Evolutionary conservation across 257 asterid genomes (phyloP).

Genomic region (Forsythia suspensa): DNA sequence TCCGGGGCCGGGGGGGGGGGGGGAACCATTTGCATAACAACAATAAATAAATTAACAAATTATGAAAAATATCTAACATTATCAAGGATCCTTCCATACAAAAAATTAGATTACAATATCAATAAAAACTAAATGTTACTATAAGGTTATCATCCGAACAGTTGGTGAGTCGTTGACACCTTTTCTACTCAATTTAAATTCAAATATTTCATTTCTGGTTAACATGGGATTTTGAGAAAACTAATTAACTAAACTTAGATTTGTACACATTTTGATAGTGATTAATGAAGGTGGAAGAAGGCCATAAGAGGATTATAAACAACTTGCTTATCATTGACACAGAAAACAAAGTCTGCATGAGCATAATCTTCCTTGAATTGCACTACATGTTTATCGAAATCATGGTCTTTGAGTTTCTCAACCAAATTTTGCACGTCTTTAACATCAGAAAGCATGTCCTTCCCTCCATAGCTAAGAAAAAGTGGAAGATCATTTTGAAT

Average conservation of each 20-base stretch:
- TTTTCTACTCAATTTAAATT: too few relatives aligned
- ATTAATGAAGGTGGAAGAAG: conserved; percentile 36
- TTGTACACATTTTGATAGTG: background rate
- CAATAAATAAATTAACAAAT: too few relatives aligned
- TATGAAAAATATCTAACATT: too few relatives aligned
- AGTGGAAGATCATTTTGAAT: conserved; percentile 51
- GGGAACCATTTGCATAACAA: too few relatives aligned
- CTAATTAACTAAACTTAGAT: background rate
- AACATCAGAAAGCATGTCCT: conserved; percentile 46
- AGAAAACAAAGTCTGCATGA: conserved; percentile 53
- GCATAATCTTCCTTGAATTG: conserved; percentile 48
- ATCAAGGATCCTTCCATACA: too few relatives aligned
- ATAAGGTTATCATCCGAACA: too few relatives aligned
- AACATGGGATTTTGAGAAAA: background rate
- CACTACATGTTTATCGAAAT: conserved; percentile 45
- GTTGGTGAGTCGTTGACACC: too few relatives aligned
- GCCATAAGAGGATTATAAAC: conserved; percentile 52
- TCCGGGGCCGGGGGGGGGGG: too few relatives aligned
- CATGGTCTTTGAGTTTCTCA: conserved; percentile 30
- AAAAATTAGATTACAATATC: too few relatives aligned
- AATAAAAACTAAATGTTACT: too few relatives aligned
- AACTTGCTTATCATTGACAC: conserved; percentile 42
- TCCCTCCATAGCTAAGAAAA: conserved; percentile 57
- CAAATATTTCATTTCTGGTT: background rate
- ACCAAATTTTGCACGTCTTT: conserved; percentile 51